Evolutionary conservation across 1,284 basidiomycete species (phyloP), one percentile per base, ranked within the genome.

Genomic region (Tetrapyrgos nigripes): DNA sequence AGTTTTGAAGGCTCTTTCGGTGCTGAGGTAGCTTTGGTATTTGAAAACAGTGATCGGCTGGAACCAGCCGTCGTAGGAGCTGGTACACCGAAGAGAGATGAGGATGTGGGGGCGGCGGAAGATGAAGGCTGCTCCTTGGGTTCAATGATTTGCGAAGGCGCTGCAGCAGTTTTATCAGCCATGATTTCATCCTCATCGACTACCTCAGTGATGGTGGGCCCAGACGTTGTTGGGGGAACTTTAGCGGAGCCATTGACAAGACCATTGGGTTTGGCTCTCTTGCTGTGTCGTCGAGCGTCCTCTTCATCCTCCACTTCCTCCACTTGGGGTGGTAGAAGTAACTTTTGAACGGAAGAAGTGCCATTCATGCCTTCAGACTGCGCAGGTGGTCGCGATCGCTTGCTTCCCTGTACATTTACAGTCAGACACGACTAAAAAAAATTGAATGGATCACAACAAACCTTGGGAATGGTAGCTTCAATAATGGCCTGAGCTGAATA

Each of bases 1-100:
- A 91, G 76, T 68, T 90, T 91, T 59, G 89, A 91, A 1, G 89
- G 89, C 49, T 88, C 86, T 66, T 85, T 88, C 1, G 89, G 89
- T 21, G 79, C 77, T 19, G 83, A 71, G 17, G 66, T 70, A 29
- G 13, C 27, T 27, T 13, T n/a, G 11, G 50, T 47, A 37, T 27
- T 27, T 21, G 55, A 23, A 47, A 40, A 44, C 10, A 21, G 37
- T 10, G 50, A 33, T 8, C 31, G 31, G 14, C 31, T 33, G 61
- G 47, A 53, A 27, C 37, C 44, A 50, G 35, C 52, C 26, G 62
- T 59, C 44, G 67, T 59, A 26, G 66, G 62, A 43, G 65, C 55
- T 8, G 53, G 33, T n/a, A 26, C 1, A 60, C 50, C 31, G 52
- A 66, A 64, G 13, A 61, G 29, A 8, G 66, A 63, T 3, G 62